Base-by-base conservation (phyloP, 2,329 filamentous ascomycete genomes). In the Microcera coccophila region DNA sequence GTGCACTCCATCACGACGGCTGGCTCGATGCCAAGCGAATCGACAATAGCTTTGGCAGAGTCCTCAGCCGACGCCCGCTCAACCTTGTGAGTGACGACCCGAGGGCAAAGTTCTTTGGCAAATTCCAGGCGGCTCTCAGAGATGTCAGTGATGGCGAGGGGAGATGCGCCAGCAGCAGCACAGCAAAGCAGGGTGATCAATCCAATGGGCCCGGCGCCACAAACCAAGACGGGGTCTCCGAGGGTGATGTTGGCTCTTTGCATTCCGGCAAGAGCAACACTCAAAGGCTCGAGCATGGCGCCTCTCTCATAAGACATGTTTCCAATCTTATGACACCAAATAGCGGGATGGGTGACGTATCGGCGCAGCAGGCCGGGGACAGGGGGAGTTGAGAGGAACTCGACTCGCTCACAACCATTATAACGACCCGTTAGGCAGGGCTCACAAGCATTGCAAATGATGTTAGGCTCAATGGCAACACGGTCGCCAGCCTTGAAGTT, bases 251-350 rank as follows among this genome's bases (percentile, higher is more conserved):
- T 81, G 41, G 89, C 87, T 50, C 91, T 77, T 65, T 95, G 86
- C 69, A 97, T 81, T 12, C 87, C 90, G 3, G 91, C 90, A 29
- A 97, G 76, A 3, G 90, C 88, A 4, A 97, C 93, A 54, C 82
- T 87, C 39, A 97, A 76, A 2, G 91, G 91, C 72, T 97, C 93
- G 33, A 97, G 74, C 70, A 96, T 76, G 12, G 90, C 86, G 40
- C 91, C 93, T 62, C 95, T 82, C 71, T 97, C 91, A 62, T 82
- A 97, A 42, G 82, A 85, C 85, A 97, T 90, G 66, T 87, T 74
- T 36, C 87, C 88, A 56, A 97, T 93, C 75, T 95, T 95, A 75
- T 96, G 89, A 71, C 91, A 96, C 90, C 90, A 96, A 38, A 85
- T 76, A 16, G 90, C 90, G 3, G 89, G 90, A 72, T 96, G 91